Percentiles rank a stretch among this genome's conserved stretches.
phyloP scores from a whole-genome alignment of 139 green algal genomes.

The Axilococcus clingmanii region DNA sequence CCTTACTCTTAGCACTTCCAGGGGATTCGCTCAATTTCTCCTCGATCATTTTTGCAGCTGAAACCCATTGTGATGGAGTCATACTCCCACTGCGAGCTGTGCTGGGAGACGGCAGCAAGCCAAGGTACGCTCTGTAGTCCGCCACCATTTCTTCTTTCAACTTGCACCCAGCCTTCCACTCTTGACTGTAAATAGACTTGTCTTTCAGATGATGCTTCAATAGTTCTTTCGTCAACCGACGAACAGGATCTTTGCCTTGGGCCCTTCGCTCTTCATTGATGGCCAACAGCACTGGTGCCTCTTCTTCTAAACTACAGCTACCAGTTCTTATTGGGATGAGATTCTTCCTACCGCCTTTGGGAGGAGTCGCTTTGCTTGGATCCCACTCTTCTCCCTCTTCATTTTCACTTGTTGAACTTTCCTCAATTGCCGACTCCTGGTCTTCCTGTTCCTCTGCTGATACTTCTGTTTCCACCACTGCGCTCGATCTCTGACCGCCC shows the following conservation, averaged over 20 bases:
- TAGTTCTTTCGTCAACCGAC: background rate
- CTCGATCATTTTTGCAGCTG: no score
- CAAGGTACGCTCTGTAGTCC: slow-evolving; percentile 35
- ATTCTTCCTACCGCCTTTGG: background rate
- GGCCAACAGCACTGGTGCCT: background rate
- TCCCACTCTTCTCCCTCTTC: slow-evolving; percentile 48
- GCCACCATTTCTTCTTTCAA: slow-evolving; percentile 38
- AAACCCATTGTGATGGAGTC: no score
- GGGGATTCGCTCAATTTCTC: no score
- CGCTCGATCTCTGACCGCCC: no score
- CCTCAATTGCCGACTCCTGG: slow-evolving; percentile 5
- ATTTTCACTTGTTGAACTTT: no score
- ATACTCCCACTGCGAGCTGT: no score
- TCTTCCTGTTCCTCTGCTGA: slow-evolving; percentile 28
- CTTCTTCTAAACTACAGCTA: no score
- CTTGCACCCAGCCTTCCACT: slow-evolving; percentile 31
- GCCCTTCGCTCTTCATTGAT: slow-evolving; percentile 28
- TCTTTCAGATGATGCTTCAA: slow-evolving; percentile 17
- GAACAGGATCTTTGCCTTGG: background rate
- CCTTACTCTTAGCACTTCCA: no score
- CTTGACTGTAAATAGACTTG: slow-evolving; percentile 19
- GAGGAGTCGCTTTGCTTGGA: slow-evolving; percentile 29
- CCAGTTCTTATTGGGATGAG: no score
- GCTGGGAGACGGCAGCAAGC: no score
- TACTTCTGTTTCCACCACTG: no score